Evolutionary conservation across 78 protist genomes (phyloP), one percentile per base, ranked within the genome.

Genomic region (Tieghemostelium lacteum): DNA sequence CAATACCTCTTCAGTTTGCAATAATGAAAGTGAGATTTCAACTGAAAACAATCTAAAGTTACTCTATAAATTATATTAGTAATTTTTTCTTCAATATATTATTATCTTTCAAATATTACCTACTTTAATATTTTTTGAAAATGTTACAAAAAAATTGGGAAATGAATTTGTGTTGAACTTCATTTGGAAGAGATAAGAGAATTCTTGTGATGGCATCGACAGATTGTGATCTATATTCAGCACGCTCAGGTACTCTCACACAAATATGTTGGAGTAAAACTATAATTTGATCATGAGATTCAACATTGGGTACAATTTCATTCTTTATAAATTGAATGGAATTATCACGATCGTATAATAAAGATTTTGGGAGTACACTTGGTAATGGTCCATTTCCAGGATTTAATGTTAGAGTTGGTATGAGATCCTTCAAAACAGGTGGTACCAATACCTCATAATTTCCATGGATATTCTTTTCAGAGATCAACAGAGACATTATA

Each of bases 261-360:
- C 93, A 87, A 19, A 74, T 50, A 34, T 87, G 93, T 71, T 87
- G 93, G 14, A 87, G 34, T 31, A 80, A 39, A 5, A 67, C 45
- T 5, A 34, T 14, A 16, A 80, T 45, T 8, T 7, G 31, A 1
- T 70, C 75, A 0, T 55, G 69, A 2, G 50, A 33, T 10, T 55
- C 39, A 8, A 33, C 42, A 16, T 49, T 3, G 34, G 54, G 16
- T 10, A 36, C 24, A 37, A 69, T 37, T 0, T 16, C 7, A 2
- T 45, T 7, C 3, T 64, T 22, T 4, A 80, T 52, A 16, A 66
- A 80, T 1, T 22, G 69, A 2, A 80, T 34, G 14, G 45, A 33
- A 1, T 28, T 19, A 24, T 80, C 88, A 55, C 88, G 75, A 80
- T 80, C 88, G 10, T 19, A 12, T 22, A 66, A 20, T 7, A 67